Evolutionary conservation across 495 filamentous ascomycete genomes (phyloP).

Genomic region (Aspergillus sclerotioniger): DNA sequence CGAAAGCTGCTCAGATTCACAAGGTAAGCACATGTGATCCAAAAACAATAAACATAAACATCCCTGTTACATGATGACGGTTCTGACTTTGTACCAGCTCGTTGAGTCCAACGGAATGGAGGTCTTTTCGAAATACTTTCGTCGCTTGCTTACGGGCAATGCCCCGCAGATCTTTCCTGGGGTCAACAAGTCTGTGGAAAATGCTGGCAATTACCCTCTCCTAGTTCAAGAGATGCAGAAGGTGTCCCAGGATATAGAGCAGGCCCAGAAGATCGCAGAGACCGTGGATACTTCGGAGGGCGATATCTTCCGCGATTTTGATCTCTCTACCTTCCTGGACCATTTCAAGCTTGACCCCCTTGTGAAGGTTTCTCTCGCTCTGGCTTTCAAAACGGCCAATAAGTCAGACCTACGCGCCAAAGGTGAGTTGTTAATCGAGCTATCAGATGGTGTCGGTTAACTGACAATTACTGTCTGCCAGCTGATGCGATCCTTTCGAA

Average conservation of each 20-base stretch:
- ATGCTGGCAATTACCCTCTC: constrained; percentile 75
- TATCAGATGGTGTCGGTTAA: constrained; percentile 15
- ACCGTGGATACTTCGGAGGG: constrained; percentile 83
- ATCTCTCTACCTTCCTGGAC: constrained; percentile 86
- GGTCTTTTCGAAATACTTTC: constrained; percentile 89
- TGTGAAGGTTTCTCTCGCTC: constrained; percentile 80
- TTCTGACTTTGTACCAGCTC: constrained; percentile 52
- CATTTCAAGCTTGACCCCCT: constrained; percentile 90
- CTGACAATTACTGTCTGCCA: constrained; percentile 38
- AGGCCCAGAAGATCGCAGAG: constrained; percentile 87
- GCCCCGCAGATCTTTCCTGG: constrained; percentile 81
- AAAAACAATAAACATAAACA: background rate
- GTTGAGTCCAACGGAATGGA: constrained; percentile 97
- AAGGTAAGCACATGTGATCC: constrained; percentile 60
- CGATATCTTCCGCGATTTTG: constrained; percentile 91
- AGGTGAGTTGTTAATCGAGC: constrained; percentile 52
- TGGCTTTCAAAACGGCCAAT: constrained; percentile 78
- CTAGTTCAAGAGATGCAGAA: constrained; percentile 84
- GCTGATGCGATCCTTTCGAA: constrained; percentile 80
- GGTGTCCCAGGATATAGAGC: constrained; percentile 71
- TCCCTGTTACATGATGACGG: constrained; percentile 11
- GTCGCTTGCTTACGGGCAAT: constrained; percentile 80
- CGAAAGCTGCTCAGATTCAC: constrained; percentile 82
- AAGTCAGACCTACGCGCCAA: constrained; percentile 82
- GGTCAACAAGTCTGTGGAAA: constrained; percentile 64